These are phyloP conservation scores for Monosporozyma aerobia DNA, from an alignment of 805 yeast genomes.

Conservation along the genomic window DNA sequence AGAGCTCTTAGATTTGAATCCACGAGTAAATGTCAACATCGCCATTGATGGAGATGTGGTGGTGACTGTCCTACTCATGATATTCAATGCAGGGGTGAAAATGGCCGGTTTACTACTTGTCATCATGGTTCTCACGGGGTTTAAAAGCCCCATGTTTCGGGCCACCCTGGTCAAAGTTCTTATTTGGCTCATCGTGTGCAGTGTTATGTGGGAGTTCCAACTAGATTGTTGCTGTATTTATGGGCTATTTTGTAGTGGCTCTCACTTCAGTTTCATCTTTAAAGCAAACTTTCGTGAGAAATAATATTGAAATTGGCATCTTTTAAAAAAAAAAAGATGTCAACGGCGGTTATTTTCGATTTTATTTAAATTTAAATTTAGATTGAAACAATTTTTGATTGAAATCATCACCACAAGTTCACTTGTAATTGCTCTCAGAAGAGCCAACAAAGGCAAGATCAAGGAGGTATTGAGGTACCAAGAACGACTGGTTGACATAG, in stretches of 20 bases:
- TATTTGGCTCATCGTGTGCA: background rate
- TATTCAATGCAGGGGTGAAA: background rate
- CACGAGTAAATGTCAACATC: slow-evolving; percentile 34
- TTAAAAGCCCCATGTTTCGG: background rate
- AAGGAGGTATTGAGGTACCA: background rate
- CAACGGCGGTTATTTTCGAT: background rate
- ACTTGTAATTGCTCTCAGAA: background rate
- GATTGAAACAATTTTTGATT: background rate
- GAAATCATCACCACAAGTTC: background rate
- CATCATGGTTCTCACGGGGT: background rate
- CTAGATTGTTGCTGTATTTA: background rate
- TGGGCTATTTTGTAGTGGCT: background rate
- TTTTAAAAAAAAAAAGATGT: background rate
- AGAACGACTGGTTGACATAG: background rate
- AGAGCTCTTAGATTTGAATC: slow-evolving; percentile 85
- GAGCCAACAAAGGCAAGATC: background rate
- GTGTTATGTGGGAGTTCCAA: background rate
- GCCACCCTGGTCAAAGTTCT: background rate
- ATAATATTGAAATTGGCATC: background rate
- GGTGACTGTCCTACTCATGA: background rate
- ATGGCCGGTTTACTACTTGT: background rate
- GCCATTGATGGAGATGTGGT: background rate
- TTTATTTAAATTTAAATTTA: background rate
- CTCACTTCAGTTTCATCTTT: background rate
- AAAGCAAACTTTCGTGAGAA: background rate